A percentile compares a stretch with the other conserved stretches of the same genome.
Conservation (phyloP, 345 rosid species). For the Sonneratia caseolaris region DNA sequence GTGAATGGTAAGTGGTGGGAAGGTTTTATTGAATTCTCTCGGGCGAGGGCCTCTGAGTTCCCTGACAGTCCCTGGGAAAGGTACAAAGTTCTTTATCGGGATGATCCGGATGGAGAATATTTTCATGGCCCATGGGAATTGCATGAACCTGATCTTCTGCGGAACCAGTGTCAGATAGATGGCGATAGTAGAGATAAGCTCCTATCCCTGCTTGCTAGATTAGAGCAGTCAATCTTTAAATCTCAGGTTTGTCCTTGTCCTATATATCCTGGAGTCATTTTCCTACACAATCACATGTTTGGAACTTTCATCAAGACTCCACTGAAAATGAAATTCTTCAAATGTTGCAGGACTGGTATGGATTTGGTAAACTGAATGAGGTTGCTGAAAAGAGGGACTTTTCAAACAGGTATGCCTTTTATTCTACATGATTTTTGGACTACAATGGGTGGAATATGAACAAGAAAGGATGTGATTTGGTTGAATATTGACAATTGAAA, state of each 20-base stretch:
- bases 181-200: conserved; percentile 35
- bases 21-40: conserved; percentile 49
- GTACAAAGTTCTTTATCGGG: conserved; percentile 42
- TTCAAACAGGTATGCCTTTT: conserved; percentile 50
- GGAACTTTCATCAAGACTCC: background rate
- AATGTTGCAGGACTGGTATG: conserved; percentile 64
- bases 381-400: conserved; percentile 66
- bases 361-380: conserved; percentile 64
- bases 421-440: background rate
- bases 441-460: background rate
- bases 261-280: conserved; percentile 3
- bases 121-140: conserved; percentile 95
- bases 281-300: background rate
- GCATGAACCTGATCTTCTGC: conserved; percentile 44
- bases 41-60: conserved; percentile 58
- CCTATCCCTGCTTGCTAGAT: conserved; percentile 41
- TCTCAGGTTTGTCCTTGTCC: conserved; percentile 35
- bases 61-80: conserved; percentile 96
- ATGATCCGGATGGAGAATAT: conserved; percentile 33
- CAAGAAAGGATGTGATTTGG: background rate
- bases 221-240: conserved; percentile 46
- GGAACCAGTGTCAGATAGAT: conserved; percentile 59
- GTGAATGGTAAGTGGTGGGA: conserved; percentile 86
- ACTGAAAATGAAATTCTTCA: conserved; percentile 2
- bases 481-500: background rate